Conservation (phyloP, 345 rosid species). For the Lepidium africanum region DNA sequence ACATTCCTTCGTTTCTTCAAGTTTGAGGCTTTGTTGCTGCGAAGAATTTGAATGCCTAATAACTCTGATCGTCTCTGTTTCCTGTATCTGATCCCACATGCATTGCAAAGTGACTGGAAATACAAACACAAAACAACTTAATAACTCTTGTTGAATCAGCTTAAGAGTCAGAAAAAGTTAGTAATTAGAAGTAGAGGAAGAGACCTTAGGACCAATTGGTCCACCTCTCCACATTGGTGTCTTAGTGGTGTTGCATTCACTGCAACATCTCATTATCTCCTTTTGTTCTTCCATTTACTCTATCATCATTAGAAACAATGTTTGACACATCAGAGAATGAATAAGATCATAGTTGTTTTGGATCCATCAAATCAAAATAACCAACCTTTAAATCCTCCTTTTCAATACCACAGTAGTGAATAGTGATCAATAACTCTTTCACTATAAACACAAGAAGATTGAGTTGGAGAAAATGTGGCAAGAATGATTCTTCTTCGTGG, state of each 20-base stretch:
- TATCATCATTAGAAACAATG: background rate
- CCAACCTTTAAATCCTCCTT: constrained; percentile 7
- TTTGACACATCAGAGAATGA: background rate
- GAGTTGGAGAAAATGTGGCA: background rate
- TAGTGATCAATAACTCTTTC: background rate
- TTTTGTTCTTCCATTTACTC: constrained; percentile 30
- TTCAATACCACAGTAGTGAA: background rate
- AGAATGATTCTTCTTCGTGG: background rate
- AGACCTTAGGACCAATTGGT: constrained; percentile 82
- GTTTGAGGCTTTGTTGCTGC: constrained; percentile 13
- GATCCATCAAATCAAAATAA: background rate
- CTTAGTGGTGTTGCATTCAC: constrained; percentile 64
- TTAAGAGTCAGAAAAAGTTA: background rate
- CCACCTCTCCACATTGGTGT: constrained; percentile 96
- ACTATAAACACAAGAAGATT: background rate
- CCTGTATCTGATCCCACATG: constrained; percentile 82
- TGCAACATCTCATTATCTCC: constrained; percentile 41
- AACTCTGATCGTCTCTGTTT: constrained; percentile 44
- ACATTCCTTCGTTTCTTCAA: constrained; percentile 46
- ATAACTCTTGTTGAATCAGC: background rate
- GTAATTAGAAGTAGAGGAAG: background rate
- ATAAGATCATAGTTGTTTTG: background rate
- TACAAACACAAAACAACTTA: background rate
- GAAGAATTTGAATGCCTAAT: constrained; percentile 18
- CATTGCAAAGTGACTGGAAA: constrained; percentile 77